phyloP scores from a whole-genome alignment of 2,329 filamentous ascomycete species.

The Neofusicoccum cordaticola region DNA sequence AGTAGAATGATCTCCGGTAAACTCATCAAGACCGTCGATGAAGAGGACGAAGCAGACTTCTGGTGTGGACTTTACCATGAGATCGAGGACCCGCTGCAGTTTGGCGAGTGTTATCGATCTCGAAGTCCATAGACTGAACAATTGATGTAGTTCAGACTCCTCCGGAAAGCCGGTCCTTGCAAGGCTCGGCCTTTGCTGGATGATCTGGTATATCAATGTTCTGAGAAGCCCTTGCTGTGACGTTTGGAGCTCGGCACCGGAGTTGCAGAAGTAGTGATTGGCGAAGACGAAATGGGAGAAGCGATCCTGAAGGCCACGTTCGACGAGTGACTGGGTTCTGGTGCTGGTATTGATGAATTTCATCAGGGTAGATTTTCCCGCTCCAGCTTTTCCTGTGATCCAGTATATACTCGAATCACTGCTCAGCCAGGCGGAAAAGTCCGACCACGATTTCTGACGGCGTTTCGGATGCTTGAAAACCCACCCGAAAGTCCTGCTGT shows the following conservation, averaged over 20 bases:
- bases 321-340: background rate
- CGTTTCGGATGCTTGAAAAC: constrained; percentile 26
- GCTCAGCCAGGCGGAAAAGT: background rate
- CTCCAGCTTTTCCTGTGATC: constrained; percentile 43
- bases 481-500: constrained; percentile 38
- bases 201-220: background rate
- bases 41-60: background rate
- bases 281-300: constrained; percentile 22
- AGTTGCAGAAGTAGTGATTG: constrained; percentile 44
- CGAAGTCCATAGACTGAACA: background rate
- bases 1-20: background rate
- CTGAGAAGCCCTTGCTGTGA: constrained; percentile 3
- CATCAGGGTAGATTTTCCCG: constrained; percentile 44
- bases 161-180: background rate
- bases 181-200: too few species aligned
- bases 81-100: background rate
- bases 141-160: background rate
- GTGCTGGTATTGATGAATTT: constrained; percentile 23
- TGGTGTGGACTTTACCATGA: background rate
- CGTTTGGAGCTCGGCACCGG: constrained; percentile 7
- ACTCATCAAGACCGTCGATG: constrained; percentile 17
- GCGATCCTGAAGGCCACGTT: background rate
- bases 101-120: background rate
- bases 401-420: constrained; percentile 31
- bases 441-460: background rate